Evolutionary conservation across 768 basidiomycete species (phyloP).

Genomic region (Hygrophorus russula): DNA sequence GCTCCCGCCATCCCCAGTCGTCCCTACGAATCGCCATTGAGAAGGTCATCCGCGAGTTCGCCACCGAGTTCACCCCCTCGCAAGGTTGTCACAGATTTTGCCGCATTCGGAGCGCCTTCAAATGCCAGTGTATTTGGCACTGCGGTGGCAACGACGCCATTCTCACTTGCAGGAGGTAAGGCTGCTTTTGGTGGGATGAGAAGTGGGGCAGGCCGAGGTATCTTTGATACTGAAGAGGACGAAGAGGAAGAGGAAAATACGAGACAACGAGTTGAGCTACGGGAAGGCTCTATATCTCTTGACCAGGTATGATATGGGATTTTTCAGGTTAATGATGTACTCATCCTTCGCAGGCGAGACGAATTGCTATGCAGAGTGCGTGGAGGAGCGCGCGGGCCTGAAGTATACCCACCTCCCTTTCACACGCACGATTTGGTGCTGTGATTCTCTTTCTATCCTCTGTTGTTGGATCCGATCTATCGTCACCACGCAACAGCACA

Average conservation of each 20-base stretch:
- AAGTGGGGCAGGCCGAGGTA: constrained; percentile 19
- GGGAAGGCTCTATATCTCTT: constrained; percentile 78
- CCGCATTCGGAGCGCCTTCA: constrained; percentile 69
- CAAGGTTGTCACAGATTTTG: constrained; percentile 83
- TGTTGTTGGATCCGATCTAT: constrained; percentile 1
- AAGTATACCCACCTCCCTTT: constrained; percentile 8
- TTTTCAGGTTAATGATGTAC: constrained; percentile 1
- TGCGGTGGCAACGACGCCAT: constrained; percentile 70
- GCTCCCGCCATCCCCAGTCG: constrained; percentile 34
- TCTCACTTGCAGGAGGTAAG: constrained; percentile 68
- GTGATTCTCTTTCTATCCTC: constrained; percentile 1
- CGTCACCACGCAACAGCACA: background rate
- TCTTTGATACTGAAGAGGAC: constrained; percentile 55
- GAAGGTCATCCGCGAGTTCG: constrained; percentile 28
- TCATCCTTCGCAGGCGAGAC: constrained; percentile 43
- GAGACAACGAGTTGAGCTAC: constrained; percentile 63
- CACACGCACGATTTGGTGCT: background rate
- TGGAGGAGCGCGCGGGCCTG: constrained; percentile 64
- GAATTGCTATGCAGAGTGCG: constrained; percentile 84
- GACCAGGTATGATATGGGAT: constrained; percentile 60
- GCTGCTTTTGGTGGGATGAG: constrained; percentile 80
- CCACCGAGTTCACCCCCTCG: constrained; percentile 60
- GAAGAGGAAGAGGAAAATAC: constrained; percentile 59
- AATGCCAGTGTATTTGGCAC: constrained; percentile 76
- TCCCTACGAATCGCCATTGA: constrained; percentile 19